Percentiles rank a stretch among this genome's conserved stretches.
phyloP scores from a whole-genome alignment of 768 basidiomycete species.

The Mycena belliarum region DNA sequence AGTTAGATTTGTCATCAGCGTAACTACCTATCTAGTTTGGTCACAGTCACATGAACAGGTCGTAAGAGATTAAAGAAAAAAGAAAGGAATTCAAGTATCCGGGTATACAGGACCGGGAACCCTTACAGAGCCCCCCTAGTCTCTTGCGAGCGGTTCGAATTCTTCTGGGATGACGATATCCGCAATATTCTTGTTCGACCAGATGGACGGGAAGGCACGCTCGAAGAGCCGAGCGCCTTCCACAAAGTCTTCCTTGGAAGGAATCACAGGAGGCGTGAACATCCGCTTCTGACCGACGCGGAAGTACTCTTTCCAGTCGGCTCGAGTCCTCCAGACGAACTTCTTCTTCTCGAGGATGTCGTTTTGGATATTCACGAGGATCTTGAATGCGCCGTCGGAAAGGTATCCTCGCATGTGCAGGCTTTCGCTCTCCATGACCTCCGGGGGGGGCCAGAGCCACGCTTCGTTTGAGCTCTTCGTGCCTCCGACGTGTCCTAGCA shows the following conservation, averaged over 20 bases:
- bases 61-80: neutral
- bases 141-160: neutral
- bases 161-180: neutral
- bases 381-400: neutral
- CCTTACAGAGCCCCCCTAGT: conserved; percentile 2
- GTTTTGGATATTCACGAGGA: neutral
- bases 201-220: neutral
- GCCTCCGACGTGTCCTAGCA: neutral
- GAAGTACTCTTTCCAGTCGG: too few relatives aligned
- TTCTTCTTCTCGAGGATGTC: too few relatives aligned
- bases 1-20: too few relatives aligned
- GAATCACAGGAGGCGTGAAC: neutral
- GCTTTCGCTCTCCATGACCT: neutral
- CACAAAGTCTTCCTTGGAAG: neutral
- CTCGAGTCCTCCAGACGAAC: too few relatives aligned
- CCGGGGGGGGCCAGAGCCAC: neutral
- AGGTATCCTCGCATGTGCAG: neutral
- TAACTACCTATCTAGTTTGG: too few relatives aligned
- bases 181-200: neutral
- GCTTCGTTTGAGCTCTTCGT: neutral
- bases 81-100: neutral
- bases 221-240: neutral
- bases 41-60: too few relatives aligned
- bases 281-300: too few relatives aligned
- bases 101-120: neutral